These are phyloP conservation scores for Alternaria viburni DNA, from an alignment of 2,329 filamentous ascomycete genomes.

Conservation along the genomic window DNA sequence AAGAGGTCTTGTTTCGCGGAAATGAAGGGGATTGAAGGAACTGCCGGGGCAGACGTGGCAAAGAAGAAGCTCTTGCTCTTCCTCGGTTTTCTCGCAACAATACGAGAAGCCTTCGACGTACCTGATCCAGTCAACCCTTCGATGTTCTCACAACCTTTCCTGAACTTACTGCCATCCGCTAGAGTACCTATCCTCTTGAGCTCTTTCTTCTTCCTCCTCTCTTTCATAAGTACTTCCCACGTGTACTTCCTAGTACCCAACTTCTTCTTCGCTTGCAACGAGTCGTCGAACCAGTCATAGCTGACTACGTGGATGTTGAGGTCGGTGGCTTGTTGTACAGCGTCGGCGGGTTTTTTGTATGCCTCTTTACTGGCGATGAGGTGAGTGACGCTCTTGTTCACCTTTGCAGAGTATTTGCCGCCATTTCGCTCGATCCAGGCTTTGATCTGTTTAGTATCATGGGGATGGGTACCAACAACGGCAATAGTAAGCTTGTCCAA, in stretches of 20 bases:
- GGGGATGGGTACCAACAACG: conserved; percentile 64
- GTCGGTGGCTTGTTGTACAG: conserved; percentile 29
- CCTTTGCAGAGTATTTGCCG: conserved; percentile 61
- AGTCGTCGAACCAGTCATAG: conserved; percentile 58
- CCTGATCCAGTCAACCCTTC: conserved; percentile 43
- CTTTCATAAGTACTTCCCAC: conserved; percentile 33
- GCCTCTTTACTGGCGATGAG: conserved; percentile 70
- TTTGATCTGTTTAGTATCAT: conserved; percentile 60
- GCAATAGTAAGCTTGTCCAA: conserved; percentile 64
- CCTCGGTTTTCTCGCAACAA: conserved; percentile 20
- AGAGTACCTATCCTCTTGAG: conserved; percentile 32
- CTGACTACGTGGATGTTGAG: conserved; percentile 45
- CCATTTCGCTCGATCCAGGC: conserved; percentile 70
- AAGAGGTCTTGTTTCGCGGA: conserved; percentile 31
- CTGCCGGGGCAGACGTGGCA: background rate
- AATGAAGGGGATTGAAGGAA: conserved; percentile 12
- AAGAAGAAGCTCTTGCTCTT: conserved; percentile 35
- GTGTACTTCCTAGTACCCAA: conserved; percentile 44
- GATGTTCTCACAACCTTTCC: conserved; percentile 39
- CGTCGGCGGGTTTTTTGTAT: conserved; percentile 58
- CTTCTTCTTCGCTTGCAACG: conserved; percentile 47
- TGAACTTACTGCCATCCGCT: conserved; percentile 42
- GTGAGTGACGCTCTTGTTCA: conserved; percentile 70
- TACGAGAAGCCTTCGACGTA: conserved; percentile 36
- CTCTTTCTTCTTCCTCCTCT: conserved; percentile 43